Evolutionary conservation across 768 basidiomycete genomes (phyloP).

Genomic region (Lactarius pseudohatsudake): DNA sequence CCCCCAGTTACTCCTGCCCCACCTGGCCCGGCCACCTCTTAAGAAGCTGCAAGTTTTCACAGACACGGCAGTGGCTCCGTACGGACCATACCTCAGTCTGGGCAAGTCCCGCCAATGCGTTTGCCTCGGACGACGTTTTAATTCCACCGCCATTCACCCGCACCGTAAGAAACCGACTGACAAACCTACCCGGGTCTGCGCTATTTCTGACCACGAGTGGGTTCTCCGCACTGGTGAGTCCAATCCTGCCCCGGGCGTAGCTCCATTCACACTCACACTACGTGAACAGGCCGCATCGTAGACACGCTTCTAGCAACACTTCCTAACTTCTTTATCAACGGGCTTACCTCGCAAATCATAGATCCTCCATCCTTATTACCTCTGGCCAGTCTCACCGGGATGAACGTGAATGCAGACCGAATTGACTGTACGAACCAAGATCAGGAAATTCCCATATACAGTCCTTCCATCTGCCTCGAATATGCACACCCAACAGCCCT

Average conservation of each 20-base stretch:
- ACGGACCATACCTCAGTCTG: not conserved
- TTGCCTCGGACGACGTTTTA: not conserved
- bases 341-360: conserved; percentile 55
- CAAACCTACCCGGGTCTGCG: not conserved
- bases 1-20: not conserved
- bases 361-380: conserved; percentile 27
- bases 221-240: conserved; percentile 67
- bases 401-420: conserved; percentile 35
- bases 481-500: conserved; percentile 70
- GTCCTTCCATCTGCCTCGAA: conserved; percentile 55
- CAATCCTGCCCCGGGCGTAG: not conserved
- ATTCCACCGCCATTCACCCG: not conserved
- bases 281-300: conserved; percentile 61
- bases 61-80: not conserved
- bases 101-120: not conserved
- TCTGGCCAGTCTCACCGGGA: conserved; percentile 22
- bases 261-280: not conserved
- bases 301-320: conserved; percentile 67
- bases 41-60: not conserved
- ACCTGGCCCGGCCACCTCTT: not conserved
- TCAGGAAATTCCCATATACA: conserved; percentile 54
- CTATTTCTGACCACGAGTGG: conserved; percentile 73
- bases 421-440: conserved; percentile 40
- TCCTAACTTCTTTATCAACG: conserved; percentile 67
- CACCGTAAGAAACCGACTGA: not conserved